Base-by-base conservation (phyloP, 192 early-diverging fungal genomes). In the Backusella liffmaniae region DNA sequence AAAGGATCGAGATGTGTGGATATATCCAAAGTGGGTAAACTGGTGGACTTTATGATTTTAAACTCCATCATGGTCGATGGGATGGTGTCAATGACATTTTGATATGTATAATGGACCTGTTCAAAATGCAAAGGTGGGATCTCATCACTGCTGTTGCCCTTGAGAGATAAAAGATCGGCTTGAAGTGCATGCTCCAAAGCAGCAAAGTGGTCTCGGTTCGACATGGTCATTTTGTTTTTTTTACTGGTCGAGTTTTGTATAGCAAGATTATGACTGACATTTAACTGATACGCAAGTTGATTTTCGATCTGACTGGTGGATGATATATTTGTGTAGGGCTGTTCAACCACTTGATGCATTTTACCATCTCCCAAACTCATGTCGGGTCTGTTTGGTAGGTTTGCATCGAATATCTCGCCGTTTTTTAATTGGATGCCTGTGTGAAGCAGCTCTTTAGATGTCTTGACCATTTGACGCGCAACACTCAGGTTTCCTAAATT, bases 31-130 rank as follows among this genome's bases (percentile, higher is more conserved):
- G 78, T 85, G 6, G 79, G 81, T 32, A 94, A 49, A 73, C 91
- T 88, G 65, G 77, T 84, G 1, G 87, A 93, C 18, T 84, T 72
- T 18, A 87, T 80, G 35, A 95, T 86, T 7, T 78, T 70, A 9
- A 95, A 74, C 29, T 91, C 89, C 83, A 94, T 79, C 51, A 94
- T 91, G 68, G 94, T 92, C 12, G 81, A 36, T 4, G 83, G 84
- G n/a, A 95, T 70, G 44, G 94, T 87, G 30, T 79, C 68, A 35
- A 73, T 42, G 13, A 66, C 75, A 34, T 74, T 83, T 62, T 83
- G 74, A 67, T 91, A 89, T n/a, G 77, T 79, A 66, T 92, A 85
- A 6, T 83, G 74, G 3, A 86, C 85, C 73, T 90, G 88, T 73
- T 83, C 84, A 75, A 88, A 92, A 76, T 87, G 86, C 36, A 89